Percentiles rank a stretch among this genome's conserved stretches.
phyloP scores from a whole-genome alignment of 768 basidiomycete genomes.

The Boletus speciosus region DNA sequence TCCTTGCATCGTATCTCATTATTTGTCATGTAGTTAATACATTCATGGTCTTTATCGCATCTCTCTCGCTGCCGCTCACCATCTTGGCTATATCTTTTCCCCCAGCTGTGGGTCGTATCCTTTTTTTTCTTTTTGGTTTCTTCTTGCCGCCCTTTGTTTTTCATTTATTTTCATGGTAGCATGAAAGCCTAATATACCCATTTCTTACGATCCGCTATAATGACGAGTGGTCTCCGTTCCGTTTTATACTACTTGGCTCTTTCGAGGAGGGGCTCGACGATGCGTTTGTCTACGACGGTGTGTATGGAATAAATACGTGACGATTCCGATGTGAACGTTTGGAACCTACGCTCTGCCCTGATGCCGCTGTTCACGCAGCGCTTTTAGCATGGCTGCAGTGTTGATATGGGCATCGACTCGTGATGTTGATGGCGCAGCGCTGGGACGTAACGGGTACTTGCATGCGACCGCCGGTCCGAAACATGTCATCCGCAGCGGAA shows the following conservation, averaged over 20 bases:
- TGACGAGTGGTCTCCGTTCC: conserved; percentile 4
- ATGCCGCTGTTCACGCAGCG: not conserved
- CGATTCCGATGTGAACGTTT: not conserved
- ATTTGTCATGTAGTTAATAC: conserved; percentile 23
- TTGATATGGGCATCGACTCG: not conserved
- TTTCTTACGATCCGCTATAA: conserved; percentile 22
- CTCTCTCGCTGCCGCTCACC: conserved; percentile 19
- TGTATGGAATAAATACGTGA: conserved; percentile 14
- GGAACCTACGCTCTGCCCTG: not conserved
- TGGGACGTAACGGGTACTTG: not conserved
- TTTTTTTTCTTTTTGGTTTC: conserved; percentile 5
- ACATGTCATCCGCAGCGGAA: not conserved
- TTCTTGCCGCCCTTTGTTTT: not conserved
- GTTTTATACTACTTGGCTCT: not conserved
- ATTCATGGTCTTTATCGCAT: conserved; percentile 22
- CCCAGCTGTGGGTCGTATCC: conserved; percentile 4
- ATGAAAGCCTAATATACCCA: conserved; percentile 26
- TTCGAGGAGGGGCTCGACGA: not conserved
- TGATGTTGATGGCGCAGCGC: not conserved
- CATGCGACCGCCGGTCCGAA: not conserved
- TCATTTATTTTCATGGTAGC: conserved; percentile 4
- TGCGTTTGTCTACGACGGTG: conserved; percentile 7
- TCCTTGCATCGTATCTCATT: conserved; percentile 22
- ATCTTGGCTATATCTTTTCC: conserved; percentile 20
- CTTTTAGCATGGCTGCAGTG: not conserved